phyloP scores from a whole-genome alignment of 1,284 basidiomycete genomes.

The Moesziomyces sp. region DNA sequence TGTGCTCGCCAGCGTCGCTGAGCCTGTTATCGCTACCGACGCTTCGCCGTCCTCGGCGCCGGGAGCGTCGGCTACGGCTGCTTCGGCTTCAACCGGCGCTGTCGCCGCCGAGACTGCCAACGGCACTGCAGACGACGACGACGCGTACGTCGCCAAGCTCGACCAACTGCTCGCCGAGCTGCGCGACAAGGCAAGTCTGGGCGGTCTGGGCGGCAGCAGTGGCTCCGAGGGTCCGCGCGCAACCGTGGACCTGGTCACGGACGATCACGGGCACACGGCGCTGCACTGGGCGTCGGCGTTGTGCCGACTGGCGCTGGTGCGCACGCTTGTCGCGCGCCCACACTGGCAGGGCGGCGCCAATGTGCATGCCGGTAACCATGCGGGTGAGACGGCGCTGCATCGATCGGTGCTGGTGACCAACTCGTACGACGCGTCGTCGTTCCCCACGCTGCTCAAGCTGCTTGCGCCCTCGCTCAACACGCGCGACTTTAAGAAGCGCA shows the following conservation, averaged over 20 bases:
- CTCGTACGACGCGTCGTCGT: conserved; percentile 80
- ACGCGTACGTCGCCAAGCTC: conserved; percentile 33
- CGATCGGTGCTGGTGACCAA: conserved; percentile 90
- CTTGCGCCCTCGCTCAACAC: conserved; percentile 83
- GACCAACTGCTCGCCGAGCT: conserved; percentile 47
- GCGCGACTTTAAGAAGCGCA: conserved; percentile 86
- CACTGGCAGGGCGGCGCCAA: conserved; percentile 66
- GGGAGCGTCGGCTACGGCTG: not conserved
- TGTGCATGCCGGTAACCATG: conserved; percentile 74
- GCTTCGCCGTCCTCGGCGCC: conserved; percentile 8
- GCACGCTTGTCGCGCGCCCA: conserved; percentile 72
- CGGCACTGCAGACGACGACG: conserved; percentile 12
- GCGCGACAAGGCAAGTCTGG: conserved; percentile 44
- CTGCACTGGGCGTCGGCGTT: conserved; percentile 92
- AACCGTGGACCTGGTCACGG: conserved; percentile 74
- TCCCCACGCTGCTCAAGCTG: conserved; percentile 75
- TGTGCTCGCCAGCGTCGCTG: conserved; percentile 13
- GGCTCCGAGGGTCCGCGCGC: conserved; percentile 76
- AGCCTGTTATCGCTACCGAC: conserved; percentile 1
- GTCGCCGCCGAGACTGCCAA: conserved; percentile 5
- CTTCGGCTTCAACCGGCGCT: not conserved
- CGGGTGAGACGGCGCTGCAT: conserved; percentile 93
- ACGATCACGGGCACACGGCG: conserved; percentile 93
- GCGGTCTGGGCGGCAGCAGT: conserved; percentile 74
- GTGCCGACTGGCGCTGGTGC: conserved; percentile 71